These are phyloP conservation scores for Nakazawaea wyomingensis DNA, from an alignment of 805 yeast genomes.

Conservation along the genomic window DNA sequence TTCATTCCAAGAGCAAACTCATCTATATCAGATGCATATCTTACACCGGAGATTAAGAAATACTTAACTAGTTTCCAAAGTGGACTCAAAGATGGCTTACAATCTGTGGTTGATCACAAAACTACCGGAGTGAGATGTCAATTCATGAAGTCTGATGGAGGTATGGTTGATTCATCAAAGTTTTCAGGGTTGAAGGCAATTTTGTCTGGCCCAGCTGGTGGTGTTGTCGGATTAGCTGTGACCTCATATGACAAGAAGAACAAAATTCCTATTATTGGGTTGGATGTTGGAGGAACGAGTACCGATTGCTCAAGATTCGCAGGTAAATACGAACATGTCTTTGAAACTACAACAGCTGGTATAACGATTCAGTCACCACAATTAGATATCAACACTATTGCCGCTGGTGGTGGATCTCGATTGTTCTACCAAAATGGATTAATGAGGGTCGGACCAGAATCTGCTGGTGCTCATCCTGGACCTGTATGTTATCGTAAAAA, in stretches of 20 bases:
- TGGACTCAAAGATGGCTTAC: conserved; percentile 53
- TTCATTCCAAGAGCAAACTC: conserved; percentile 72
- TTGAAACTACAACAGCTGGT: conserved; percentile 81
- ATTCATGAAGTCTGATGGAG: conserved; percentile 97
- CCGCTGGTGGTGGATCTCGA: conserved; percentile 81
- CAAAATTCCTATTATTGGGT: conserved; percentile 64
- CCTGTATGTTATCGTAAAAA: conserved; percentile 84
- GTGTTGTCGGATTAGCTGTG: conserved; percentile 87
- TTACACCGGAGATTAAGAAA: conserved; percentile 71
- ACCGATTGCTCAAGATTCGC: conserved; percentile 76
- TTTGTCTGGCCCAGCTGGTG: conserved; percentile 96
- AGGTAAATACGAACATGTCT: conserved; percentile 70
- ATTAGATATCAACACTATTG: conserved; percentile 74
- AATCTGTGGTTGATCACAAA: conserved; percentile 26
- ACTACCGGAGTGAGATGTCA: conserved; percentile 50
- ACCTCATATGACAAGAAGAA: conserved; percentile 65
- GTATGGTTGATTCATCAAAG: conserved; percentile 74
- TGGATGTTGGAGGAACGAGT: conserved; percentile 91
- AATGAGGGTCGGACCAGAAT: conserved; percentile 80
- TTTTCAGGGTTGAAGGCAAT: conserved; percentile 89
- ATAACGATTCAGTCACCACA: conserved; percentile 83
- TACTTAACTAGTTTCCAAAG: conserved; percentile 56
- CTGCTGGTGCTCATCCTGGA: conserved; percentile 86
- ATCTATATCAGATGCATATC: conserved; percentile 74
- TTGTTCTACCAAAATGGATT: conserved; percentile 64